Evolutionary conservation across 352 stramenopile genomes (phyloP).

Genomic region (Pythium monospermum): DNA sequence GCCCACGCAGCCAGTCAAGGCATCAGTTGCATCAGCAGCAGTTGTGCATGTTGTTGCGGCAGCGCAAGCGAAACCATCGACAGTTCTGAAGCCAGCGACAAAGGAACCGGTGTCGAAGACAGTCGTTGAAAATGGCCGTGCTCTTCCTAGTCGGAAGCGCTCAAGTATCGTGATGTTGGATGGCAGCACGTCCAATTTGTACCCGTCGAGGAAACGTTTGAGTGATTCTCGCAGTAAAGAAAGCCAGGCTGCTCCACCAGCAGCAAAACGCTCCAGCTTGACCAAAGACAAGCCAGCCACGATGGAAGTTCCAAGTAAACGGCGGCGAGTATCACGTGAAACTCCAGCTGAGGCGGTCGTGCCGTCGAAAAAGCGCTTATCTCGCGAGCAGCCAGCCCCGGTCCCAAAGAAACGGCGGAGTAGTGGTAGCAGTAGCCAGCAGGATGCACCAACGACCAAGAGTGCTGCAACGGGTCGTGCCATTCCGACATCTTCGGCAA

Average conservation of each 20-base stretch:
- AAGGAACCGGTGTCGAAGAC: not conserved
- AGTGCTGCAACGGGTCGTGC: constrained; percentile 7
- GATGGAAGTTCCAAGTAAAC: constrained; percentile 10
- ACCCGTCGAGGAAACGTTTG: constrained; percentile 19
- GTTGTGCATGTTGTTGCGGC: not conserved
- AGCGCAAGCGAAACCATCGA: not conserved
- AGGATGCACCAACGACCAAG: constrained; percentile 1
- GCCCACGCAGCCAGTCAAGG: not conserved
- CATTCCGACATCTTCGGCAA: constrained; percentile 12
- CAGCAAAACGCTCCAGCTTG: constrained; percentile 10
- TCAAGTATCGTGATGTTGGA: constrained; percentile 18
- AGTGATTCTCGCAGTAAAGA: constrained; percentile 13
- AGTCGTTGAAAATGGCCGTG: constrained; percentile 5
- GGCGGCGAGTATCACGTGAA: constrained; percentile 9
- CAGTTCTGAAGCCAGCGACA: not conserved
- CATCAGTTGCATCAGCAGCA: not conserved
- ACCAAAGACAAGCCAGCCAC: constrained; percentile 6
- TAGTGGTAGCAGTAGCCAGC: too few relatives aligned
- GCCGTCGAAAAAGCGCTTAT: constrained; percentile 10
- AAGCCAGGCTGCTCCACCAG: not conserved
- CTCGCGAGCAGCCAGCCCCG: not conserved
- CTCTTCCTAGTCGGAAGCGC: constrained; percentile 7
- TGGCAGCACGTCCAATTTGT: constrained; percentile 12
- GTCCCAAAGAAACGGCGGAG: too few relatives aligned
- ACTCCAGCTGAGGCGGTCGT: not conserved